Base-by-base conservation (phyloP, 768 basidiomycete genomes). In the Neoboletus brunneissimus region DNA sequence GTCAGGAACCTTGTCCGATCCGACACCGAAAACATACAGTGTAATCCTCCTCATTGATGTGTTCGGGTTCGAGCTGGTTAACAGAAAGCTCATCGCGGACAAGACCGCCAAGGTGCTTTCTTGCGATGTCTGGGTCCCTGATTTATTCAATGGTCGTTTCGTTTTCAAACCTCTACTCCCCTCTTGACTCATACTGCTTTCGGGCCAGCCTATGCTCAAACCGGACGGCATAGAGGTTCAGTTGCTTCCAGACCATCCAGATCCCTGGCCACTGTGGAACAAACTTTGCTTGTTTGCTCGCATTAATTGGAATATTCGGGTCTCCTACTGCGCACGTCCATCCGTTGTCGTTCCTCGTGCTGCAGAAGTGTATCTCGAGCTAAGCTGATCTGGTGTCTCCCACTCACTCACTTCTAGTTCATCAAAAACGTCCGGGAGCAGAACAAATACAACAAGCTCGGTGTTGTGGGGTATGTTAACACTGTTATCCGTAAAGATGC, bases 51-150 rank as follows among this genome's bases (percentile, higher is more conserved):
- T 85, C 31, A 84, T 80, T 0, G 84, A 87, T 57, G 76, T 74
- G 13, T 88, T 84, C 56, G 84, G 83, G 0, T 69, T 86, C 6
- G 71, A 75, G 5, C 64, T 85, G 16, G 59, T 74, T 35, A 85
- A 86, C 59, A 74, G 70, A 58, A 83, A 81, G 61, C 75, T 88
- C 54, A 71, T 86, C 6, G 84, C 84, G 2, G 84, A 87, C 67
- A 70, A 74, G 27, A 64, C 85, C 23, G 76, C 83, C 9, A 69
- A 76, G 54, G 61, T 69, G 18, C 62, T 86, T 29, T 69, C 73
- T 18, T 82, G 84, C 58, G 85, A 87, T 60, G 84, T 85, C 18
- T 87, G 82, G 79, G 74, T 84, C 18, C 85, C 85, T 10, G 83
- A 87, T 68, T 67, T 83, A 47, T 87, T 85, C 60, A 65, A 74